Evolutionary conservation across 768 basidiomycete genomes (phyloP).

Genomic region (Pulveroboletus sp.): DNA sequence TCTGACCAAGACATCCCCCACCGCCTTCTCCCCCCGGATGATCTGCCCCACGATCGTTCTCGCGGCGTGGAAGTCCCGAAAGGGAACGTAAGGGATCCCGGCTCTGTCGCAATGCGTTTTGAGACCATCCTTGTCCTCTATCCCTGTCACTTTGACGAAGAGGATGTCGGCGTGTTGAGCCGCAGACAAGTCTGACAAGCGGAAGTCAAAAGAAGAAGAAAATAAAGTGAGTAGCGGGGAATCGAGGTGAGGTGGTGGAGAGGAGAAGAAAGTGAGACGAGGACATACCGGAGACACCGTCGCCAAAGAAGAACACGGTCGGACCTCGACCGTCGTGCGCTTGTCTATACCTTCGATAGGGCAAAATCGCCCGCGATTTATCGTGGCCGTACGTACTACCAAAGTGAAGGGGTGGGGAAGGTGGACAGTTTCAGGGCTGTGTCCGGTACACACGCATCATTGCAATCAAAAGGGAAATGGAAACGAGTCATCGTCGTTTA

Average conservation of each 20-base stretch:
- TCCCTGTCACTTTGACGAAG: slow-evolving; percentile 82
- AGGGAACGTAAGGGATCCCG: slow-evolving; percentile 74
- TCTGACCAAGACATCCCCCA: slow-evolving; percentile 19
- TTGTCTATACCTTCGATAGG: slow-evolving; percentile 55
- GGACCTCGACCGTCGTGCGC: slow-evolving; percentile 38
- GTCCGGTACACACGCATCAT: neutral
- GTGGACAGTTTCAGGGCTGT: neutral
- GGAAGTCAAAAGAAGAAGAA: neutral
- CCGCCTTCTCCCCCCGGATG: slow-evolving; percentile 55
- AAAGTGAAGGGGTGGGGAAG: too few species aligned
- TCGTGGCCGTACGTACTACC: slow-evolving; percentile 83
- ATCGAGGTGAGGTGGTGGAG: neutral
- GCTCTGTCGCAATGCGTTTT: slow-evolving; percentile 76
- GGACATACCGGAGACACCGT: slow-evolving; percentile 84
- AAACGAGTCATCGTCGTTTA: neutral
- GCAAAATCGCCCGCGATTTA: slow-evolving; percentile 91
- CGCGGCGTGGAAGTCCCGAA: slow-evolving; percentile 65
- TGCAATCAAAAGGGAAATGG: neutral
- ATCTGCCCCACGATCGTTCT: slow-evolving; percentile 58
- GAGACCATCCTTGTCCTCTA: slow-evolving; percentile 77
- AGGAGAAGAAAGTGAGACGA: neutral
- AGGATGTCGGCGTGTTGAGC: slow-evolving; percentile 88
- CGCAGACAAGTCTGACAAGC: slow-evolving; percentile 76
- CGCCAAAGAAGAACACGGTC: slow-evolving; percentile 93
- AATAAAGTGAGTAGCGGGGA: neutral